A percentile compares a stretch with the other conserved stretches of the same genome.
phyloP scores from a whole-genome alignment of 2,329 filamentous ascomycete species.

The Trichoderma sp. region DNA sequence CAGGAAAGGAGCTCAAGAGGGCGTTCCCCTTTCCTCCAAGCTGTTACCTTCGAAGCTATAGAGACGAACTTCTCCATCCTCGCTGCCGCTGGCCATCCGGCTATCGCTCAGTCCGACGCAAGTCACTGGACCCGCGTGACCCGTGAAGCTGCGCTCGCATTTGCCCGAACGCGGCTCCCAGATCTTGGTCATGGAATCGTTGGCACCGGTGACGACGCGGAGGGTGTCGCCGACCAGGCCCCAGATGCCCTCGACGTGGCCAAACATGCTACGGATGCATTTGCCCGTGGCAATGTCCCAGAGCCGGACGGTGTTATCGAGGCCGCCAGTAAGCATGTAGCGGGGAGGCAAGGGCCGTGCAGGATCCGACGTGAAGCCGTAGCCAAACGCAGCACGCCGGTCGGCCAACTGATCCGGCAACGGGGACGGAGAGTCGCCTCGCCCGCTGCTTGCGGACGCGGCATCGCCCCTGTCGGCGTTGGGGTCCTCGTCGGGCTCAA shows the following conservation, averaged over 20 bases:
- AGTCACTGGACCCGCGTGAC: slow-evolving; percentile 87
- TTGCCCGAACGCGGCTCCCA: slow-evolving; percentile 93
- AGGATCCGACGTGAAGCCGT: slow-evolving; percentile 62
- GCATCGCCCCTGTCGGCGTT: slow-evolving; percentile 57
- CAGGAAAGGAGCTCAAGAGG: slow-evolving; percentile 41
- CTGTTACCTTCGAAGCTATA: slow-evolving; percentile 69
- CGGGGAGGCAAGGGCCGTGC: slow-evolving; percentile 74
- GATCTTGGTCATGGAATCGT: slow-evolving; percentile 90
- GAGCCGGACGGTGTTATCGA: slow-evolving; percentile 88
- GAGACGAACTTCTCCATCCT: slow-evolving; percentile 88
- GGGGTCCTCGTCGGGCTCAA: slow-evolving; percentile 75
- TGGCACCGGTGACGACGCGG: slow-evolving; percentile 83
- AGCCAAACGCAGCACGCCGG: slow-evolving; percentile 59
- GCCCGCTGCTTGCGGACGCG: slow-evolving; percentile 52
- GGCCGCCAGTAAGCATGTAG: slow-evolving; percentile 90
- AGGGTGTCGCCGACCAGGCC: slow-evolving; percentile 85
- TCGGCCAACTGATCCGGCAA: slow-evolving; percentile 42
- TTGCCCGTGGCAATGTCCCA: slow-evolving; percentile 85
- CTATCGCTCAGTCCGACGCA: slow-evolving; percentile 91
- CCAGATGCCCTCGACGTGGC: slow-evolving; percentile 96
- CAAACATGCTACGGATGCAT: slow-evolving; percentile 91
- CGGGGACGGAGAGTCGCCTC: slow-evolving; percentile 47
- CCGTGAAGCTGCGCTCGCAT: slow-evolving; percentile 89
- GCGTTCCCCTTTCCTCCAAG: slow-evolving; percentile 54
- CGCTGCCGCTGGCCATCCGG: slow-evolving; percentile 85